Base-by-base conservation (phyloP, 495 filamentous ascomycete genomes). In the Articulospora tetracladia region DNA sequence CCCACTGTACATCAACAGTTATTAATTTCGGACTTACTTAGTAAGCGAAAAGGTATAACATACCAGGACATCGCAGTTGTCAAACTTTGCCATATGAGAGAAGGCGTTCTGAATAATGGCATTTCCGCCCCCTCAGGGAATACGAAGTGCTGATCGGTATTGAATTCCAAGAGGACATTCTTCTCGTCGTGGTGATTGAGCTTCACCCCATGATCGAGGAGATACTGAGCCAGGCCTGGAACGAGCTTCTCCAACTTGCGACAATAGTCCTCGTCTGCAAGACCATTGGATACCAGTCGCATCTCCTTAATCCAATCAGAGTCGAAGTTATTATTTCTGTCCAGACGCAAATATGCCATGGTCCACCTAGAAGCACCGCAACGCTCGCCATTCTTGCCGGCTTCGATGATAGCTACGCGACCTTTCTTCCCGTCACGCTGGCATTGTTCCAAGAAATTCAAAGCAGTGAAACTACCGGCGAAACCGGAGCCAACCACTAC, bases 311-410 rank as follows among this genome's bases (percentile, higher is more conserved):
- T 28, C 36, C 36, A 57, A 23, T 57, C 54, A 3, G 22, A 24
- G 23, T 57, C 54, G 36, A 57, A 57, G 3, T 57, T 25, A 20
- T 57, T 57, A 32, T 57, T 47, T 20, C 36, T 11, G 24, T 47
- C 54, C 36, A 57, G 27, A 17, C 54, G 36, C 11, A 57, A 34
- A 34, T 46, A 57, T 47, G 54, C 54, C 32, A 44, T 47, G 32
- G 54, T 57, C 54, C 54, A 57, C 24, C 54, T n/a, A 3, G 54
- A 57, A 46, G 54, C 54, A 48, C 54, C 54, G 46, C 54, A 57
- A 57, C 54, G 54, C 24, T 57, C 54, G n/a, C 54, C 54, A 25
- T 57, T 57, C 54, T 47, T 57, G 34, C 54, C 54, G 10, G 30
- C 54, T 27, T 57, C 54, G 26, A 57, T 57, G 36, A 57, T 23